These are phyloP conservation scores for Carallia brachiata DNA, from an alignment of 345 rosid genomes.

Conservation along the genomic window DNA sequence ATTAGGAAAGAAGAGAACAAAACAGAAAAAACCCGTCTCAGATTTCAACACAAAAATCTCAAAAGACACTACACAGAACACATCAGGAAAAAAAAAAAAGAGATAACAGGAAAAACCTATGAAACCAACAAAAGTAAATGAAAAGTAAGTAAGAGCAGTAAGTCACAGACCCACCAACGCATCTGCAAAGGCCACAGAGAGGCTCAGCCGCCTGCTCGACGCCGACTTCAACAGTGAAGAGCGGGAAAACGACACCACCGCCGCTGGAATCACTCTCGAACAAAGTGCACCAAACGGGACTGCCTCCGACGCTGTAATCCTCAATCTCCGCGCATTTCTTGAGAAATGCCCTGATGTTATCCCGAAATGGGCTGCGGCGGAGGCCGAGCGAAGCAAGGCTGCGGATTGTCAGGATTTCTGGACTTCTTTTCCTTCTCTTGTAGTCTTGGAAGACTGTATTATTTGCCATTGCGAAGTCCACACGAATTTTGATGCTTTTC, in stretches of 20 bases:
- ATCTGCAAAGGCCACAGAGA: slow-evolving; percentile 53
- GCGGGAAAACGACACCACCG: slow-evolving; percentile 42
- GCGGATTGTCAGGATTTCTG: slow-evolving; percentile 16
- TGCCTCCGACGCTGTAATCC: slow-evolving; percentile 30
- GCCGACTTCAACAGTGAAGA: slow-evolving; percentile 37
- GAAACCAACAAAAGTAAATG: not conserved
- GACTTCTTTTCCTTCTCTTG: slow-evolving; percentile 21
- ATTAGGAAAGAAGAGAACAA: not conserved
- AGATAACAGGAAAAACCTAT: too few relatives aligned
- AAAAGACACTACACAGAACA: too few relatives aligned
- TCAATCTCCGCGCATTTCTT: slow-evolving; percentile 29
- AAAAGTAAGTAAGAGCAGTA: not conserved
- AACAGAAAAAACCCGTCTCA: not conserved
- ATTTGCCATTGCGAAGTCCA: slow-evolving; percentile 30
- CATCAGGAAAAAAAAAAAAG: not conserved
- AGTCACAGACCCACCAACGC: slow-evolving; percentile 34
- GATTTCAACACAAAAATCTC: not conserved
- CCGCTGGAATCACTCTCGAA: slow-evolving; percentile 30
- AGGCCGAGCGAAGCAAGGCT: slow-evolving; percentile 10
- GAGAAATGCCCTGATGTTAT: slow-evolving; percentile 47
- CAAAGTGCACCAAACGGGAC: slow-evolving; percentile 34
- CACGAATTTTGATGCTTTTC: too few relatives aligned
- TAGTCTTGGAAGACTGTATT: slow-evolving; percentile 29
- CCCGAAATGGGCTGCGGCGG: slow-evolving; percentile 36
- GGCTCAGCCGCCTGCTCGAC: slow-evolving; percentile 27